Base-by-base conservation (phyloP, 768 basidiomycete species). In the Leccinellum albellum region DNA sequence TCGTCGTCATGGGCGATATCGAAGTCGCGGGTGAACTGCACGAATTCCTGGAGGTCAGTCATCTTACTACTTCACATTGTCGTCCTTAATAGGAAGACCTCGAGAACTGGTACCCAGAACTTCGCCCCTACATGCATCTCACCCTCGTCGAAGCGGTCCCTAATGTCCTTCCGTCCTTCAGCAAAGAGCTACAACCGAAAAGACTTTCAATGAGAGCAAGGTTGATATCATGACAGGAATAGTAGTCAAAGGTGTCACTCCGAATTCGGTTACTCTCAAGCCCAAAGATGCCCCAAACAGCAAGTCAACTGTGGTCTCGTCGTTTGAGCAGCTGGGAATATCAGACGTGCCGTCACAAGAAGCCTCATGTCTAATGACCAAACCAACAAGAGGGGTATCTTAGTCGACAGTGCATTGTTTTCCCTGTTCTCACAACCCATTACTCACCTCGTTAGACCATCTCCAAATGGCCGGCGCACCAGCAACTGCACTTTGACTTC, bases 211-310 rank as follows among this genome's bases (percentile, higher is more conserved):
- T 75, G 90, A 94, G 78, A 92, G 93, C 74, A 94, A 94, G 76
- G 98, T 98, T 59, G 89, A 98, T 47, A 89, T 98, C 68, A 73
- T 93, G 70, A 98, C 95, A n/a, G 90, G 91, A 74, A 98, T 96
- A n/a, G 98, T 98, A 95, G 96, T 70, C 50, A 67, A 57, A 56
- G 55, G 79, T 66, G 82, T 98, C 65, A 89, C 87, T 73, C 88
- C 90, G 59, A 82, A 84, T 65, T 82, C 84, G 54, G 91, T 98
- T 46, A 77, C 91, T 21, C 84, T 98, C 29, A 89, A 95, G 73
- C 87, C 91, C 77, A 93, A 93, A n/a, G 92, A 97, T 72, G 89
- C 89, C 71, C 81, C 78, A 51, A 91, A 64, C 77, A 81, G 51
- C 94, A 98, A 64, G 86, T 98, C 56, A 95, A 93, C 9, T 96